These are phyloP conservation scores for Phanerochaete carnosa DNA, from an alignment of 768 basidiomycete genomes.

Conservation along the genomic window DNA sequence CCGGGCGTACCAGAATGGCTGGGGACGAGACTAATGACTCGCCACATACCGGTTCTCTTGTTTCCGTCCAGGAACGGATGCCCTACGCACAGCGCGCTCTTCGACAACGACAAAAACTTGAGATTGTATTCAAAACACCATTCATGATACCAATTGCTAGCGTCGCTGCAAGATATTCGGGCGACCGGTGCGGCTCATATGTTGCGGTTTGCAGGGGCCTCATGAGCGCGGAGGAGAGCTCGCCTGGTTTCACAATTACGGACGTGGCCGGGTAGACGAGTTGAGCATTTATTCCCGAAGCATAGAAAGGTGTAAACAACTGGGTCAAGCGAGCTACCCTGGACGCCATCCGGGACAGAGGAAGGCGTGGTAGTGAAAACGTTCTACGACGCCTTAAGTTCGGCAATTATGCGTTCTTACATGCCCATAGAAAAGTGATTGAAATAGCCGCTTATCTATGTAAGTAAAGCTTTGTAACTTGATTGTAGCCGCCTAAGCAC, in stretches of 20 bases:
- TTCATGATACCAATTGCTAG: constrained; percentile 32
- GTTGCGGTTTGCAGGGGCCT: constrained; percentile 27
- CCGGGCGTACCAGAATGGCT: too few relatives aligned
- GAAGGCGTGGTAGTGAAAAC: too few relatives aligned
- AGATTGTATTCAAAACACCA: constrained; percentile 5
- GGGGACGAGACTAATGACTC: too few relatives aligned
- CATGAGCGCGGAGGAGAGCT: constrained; percentile 29
- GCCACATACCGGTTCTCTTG: constrained; percentile 26
- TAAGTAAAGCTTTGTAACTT: too few relatives aligned
- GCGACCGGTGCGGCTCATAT: constrained; percentile 28
- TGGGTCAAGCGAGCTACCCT: constrained; percentile 27
- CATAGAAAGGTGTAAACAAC: constrained; percentile 28
- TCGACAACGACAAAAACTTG: not conserved
- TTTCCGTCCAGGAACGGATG: constrained; percentile 31
- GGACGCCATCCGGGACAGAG: constrained; percentile 1
- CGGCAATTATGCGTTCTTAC: too few relatives aligned
- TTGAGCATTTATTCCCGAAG: constrained; percentile 29
- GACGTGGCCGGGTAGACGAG: constrained; percentile 29
- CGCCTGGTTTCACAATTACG: constrained; percentile 31
- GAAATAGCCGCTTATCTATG: too few relatives aligned
- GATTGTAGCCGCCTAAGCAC: too few relatives aligned
- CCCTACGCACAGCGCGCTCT: constrained; percentile 13
- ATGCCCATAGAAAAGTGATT: too few relatives aligned
- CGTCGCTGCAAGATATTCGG: constrained; percentile 31
- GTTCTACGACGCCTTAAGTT: too few relatives aligned